Base-by-base conservation (phyloP, 139 green algal genomes). In the Chlamydomonas sp. region DNA sequence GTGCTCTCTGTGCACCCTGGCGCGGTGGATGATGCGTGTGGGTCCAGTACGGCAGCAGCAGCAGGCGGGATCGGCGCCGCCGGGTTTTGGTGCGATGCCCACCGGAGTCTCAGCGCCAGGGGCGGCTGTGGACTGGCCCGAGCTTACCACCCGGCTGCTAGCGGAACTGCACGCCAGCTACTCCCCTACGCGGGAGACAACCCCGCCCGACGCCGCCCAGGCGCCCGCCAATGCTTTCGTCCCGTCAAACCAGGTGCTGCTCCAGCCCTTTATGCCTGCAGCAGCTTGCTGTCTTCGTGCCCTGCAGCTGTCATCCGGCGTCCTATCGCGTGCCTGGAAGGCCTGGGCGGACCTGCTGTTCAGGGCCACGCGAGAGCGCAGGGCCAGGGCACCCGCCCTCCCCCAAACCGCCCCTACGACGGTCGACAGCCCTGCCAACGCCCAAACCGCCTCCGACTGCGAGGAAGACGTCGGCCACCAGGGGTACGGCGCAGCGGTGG, bases 291-390 rank as follows among this genome's bases (percentile, higher is more conserved):
- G 31, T 57, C 63, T 88, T 0, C 75, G 85, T 2, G 85, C 85
- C 60, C 78, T 93, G 78, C 74, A 86, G 69, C 49, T 78, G 49
- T 79, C 73, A 4, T 79, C 80, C 9, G 20, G 3, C 3, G 80
- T 58, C 14, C n/a, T n/a, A n/a, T 67, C 80, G 16, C 16, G 69
- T 2, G 85, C 89, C 15, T 92, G 89, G 89, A 81, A 78, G 31
- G 85, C 85, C 2, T 90, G 84, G 76, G 89, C 18, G 5, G 85
- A 92, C 74, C 79, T 85, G n/a, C 49, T 90, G 16, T 83, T 79
- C 17, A 69, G 84, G 14, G 57, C 64, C 71, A 83, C 84, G 8
- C 79, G 78, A 64, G 83, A 87, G 8, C 83, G 80, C 0, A 31
- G 83, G 10, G 31, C 73, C 20, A 59, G 61, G 61, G 74, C 72